These are phyloP conservation scores for Pyrenopolyporus hunteri DNA, from an alignment of 495 filamentous ascomycete species.

Conservation along the genomic window DNA sequence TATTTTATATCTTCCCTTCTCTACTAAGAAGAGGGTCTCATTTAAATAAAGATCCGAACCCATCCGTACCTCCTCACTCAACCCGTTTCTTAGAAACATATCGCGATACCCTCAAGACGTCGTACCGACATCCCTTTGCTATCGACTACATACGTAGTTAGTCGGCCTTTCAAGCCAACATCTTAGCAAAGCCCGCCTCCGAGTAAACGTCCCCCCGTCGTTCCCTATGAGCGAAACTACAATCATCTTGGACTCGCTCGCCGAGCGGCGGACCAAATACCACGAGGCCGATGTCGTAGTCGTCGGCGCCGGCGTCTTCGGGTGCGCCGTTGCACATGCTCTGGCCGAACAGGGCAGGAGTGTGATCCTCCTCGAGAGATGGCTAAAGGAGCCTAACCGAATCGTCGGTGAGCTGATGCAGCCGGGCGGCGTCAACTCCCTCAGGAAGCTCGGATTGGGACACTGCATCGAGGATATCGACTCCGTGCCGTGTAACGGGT, in stretches of 20 bases:
- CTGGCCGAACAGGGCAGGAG: slow-evolving; percentile 84
- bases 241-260: slow-evolving; percentile 44
- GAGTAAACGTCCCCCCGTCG: neutral
- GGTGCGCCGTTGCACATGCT: slow-evolving; percentile 84
- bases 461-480: slow-evolving; percentile 92
- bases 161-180: neutral
- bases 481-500: slow-evolving; percentile 78
- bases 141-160: neutral
- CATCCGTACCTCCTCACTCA: neutral
- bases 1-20: too few relatives aligned
- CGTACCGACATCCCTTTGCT: neutral
- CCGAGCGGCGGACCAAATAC: slow-evolving; percentile 48
- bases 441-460: slow-evolving; percentile 77
- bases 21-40: too few relatives aligned
- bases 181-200: slow-evolving; percentile 9
- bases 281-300: slow-evolving; percentile 79
- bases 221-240: slow-evolving; percentile 40
- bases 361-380: slow-evolving; percentile 88
- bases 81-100: neutral
- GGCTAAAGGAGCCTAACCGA: slow-evolving; percentile 90
- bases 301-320: slow-evolving; percentile 87
- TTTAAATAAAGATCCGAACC: slow-evolving; percentile 22
- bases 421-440: slow-evolving; percentile 83
- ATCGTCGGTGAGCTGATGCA: slow-evolving; percentile 97
- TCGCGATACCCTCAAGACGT: neutral